These are phyloP conservation scores for Phaseolus coccineus DNA, from an alignment of 331 rosid species.

Conservation along the genomic window DNA sequence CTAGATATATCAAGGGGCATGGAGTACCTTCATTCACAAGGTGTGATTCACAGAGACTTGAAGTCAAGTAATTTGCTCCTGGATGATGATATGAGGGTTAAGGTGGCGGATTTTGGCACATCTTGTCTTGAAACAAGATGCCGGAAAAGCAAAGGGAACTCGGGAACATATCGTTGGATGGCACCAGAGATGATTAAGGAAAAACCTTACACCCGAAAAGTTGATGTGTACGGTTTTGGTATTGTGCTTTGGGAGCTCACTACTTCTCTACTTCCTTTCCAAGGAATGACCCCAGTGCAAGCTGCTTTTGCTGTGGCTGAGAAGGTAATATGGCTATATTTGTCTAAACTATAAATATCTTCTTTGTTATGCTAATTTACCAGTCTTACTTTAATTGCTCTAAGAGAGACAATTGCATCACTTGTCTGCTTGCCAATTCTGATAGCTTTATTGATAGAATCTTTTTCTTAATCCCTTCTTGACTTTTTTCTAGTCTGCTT, in stretches of 20 bases:
- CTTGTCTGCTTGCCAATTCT: constrained; percentile 4
- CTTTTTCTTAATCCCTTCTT: not conserved
- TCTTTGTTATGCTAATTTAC: not conserved
- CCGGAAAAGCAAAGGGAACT: constrained; percentile 78
- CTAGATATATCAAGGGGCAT: constrained; percentile 92
- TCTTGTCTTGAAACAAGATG: constrained; percentile 89
- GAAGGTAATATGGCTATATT: constrained; percentile 60
- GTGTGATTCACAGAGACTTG: constrained; percentile 89
- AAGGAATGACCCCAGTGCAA: constrained; percentile 97
- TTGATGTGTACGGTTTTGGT: constrained; percentile 91
- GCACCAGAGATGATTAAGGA: constrained; percentile 95
- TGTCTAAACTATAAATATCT: constrained; percentile 13
- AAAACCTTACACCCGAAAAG: constrained; percentile 76
- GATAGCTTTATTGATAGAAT: not conserved
- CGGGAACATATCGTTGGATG: constrained; percentile 95
- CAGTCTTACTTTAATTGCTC: not conserved
- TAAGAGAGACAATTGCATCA: not conserved
- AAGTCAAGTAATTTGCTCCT: constrained; percentile 90
- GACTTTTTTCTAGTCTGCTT: constrained; percentile 13
- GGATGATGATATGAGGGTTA: constrained; percentile 89
- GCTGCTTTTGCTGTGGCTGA: constrained; percentile 97
- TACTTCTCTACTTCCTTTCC: constrained; percentile 83
- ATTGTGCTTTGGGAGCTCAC: constrained; percentile 97
- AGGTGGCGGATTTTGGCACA: constrained; percentile 93
- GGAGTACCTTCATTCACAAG: constrained; percentile 96